A percentile compares a stretch with the other conserved stretches of the same genome.
Evolutionary conservation across 2,329 filamentous ascomycete species (phyloP).

Genomic region (Alternaria novae-zelandiae): DNA sequence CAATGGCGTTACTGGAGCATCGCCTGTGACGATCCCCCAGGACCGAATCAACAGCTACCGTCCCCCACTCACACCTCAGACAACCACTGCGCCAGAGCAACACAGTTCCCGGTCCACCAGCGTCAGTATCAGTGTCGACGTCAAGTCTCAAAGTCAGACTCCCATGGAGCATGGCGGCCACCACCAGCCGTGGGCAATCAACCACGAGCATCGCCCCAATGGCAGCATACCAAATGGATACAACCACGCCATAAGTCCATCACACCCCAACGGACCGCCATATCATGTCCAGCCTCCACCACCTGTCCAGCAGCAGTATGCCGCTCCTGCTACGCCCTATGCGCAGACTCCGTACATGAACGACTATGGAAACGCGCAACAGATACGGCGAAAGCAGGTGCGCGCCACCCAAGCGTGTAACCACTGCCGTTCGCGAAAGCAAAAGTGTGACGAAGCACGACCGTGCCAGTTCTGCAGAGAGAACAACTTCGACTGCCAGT

Average conservation of each 20-base stretch:
- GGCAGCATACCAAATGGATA: slow-evolving; percentile 44
- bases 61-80: slow-evolving; percentile 40
- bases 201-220: slow-evolving; percentile 43
- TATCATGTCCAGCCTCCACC: slow-evolving; percentile 40
- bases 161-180: slow-evolving; percentile 47
- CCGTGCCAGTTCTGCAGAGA: slow-evolving; percentile 74
- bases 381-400: slow-evolving; percentile 45
- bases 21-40: slow-evolving; percentile 42
- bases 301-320: slow-evolving; percentile 39
- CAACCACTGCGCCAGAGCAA: slow-evolving; percentile 27
- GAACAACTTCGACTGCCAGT: slow-evolving; percentile 83
- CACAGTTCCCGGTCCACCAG: slow-evolving; percentile 34
- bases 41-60: slow-evolving; percentile 44
- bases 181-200: slow-evolving; percentile 40
- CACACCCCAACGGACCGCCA: slow-evolving; percentile 36
- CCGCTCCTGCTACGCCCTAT: slow-evolving; percentile 33
- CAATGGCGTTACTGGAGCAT: slow-evolving; percentile 42
- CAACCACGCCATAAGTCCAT: slow-evolving; percentile 37
- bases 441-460: slow-evolving; percentile 51
- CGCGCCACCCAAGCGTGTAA: slow-evolving; percentile 70
- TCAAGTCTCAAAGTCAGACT: slow-evolving; percentile 34
- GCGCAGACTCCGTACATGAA: slow-evolving; percentile 37
- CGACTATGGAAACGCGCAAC: slow-evolving; percentile 34
- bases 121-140: slow-evolving; percentile 33
- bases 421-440: slow-evolving; percentile 50